phyloP scores from a whole-genome alignment of 2,329 filamentous ascomycete genomes.

The Xenoacremonium recifei region DNA sequence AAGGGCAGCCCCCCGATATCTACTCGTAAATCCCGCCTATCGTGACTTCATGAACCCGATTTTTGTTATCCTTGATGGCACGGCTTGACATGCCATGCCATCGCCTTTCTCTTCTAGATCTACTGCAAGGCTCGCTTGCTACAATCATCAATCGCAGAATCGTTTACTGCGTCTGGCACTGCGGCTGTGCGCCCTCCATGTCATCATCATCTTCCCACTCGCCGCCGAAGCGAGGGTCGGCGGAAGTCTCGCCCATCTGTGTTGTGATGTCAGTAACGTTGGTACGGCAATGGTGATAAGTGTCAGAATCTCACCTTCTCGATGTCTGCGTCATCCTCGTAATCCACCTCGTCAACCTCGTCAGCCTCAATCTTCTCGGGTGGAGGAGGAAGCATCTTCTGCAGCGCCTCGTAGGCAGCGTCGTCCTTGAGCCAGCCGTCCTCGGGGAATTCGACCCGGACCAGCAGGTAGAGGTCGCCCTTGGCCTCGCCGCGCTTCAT shows the following conservation, averaged over 20 bases:
- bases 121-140: no score
- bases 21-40: slow-evolving; percentile 2
- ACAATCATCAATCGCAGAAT: no score
- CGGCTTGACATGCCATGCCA: no score
- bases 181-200: slow-evolving; percentile 62
- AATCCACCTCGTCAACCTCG: slow-evolving; percentile 83
- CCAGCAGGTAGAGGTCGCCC: slow-evolving; percentile 83
- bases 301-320: slow-evolving; percentile 66
- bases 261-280: no score
- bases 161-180: slow-evolving; percentile 71
- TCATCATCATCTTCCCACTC: slow-evolving; percentile 74
- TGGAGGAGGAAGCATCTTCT: slow-evolving; percentile 71
- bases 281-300: no score
- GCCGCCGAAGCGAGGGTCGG: slow-evolving; percentile 62
- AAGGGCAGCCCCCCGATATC: no score
- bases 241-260: slow-evolving; percentile 70
- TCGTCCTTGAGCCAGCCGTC: slow-evolving; percentile 78
- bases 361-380: slow-evolving; percentile 63
- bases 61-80: no score
- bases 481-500: slow-evolving; percentile 78
- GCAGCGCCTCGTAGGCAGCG: slow-evolving; percentile 66
- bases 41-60: slow-evolving; percentile 22
- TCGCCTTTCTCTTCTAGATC: background rate
- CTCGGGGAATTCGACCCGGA: slow-evolving; percentile 86
- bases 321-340: slow-evolving; percentile 77